Evolutionary conservation across 1,139 yeast species (phyloP).

Genomic region (Wickerhamiella pararugosa): DNA sequence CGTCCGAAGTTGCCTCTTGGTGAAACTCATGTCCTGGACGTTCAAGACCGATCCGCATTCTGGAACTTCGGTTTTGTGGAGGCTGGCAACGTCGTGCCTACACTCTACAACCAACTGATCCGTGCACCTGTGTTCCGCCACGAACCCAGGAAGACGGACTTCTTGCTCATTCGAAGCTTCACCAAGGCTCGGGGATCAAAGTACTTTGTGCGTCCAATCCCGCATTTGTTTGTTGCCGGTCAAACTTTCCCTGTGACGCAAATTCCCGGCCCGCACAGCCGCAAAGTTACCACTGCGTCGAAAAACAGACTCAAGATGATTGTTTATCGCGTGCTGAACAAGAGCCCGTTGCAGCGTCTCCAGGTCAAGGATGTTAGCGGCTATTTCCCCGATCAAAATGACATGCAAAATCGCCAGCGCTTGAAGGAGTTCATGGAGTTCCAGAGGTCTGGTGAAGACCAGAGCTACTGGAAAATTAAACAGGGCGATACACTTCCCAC

Average conservation of each 20-base stretch:
- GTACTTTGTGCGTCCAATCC: conserved; percentile 47
- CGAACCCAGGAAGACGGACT: conserved; percentile 65
- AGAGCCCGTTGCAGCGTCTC: conserved; percentile 57
- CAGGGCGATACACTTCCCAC: conserved; percentile 55
- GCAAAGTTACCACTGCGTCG: conserved; percentile 87
- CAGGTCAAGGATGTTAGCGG: conserved; percentile 77
- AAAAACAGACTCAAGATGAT: conserved; percentile 88
- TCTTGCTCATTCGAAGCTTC: conserved; percentile 61
- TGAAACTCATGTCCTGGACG: conserved; percentile 89
- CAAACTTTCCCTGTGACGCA: conserved; percentile 88
- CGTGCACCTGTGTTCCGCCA: conserved; percentile 92
- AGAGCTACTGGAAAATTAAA: conserved; percentile 89
- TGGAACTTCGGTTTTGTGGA: conserved; percentile 98
- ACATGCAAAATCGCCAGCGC: conserved; percentile 92
- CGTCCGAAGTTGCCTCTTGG: conserved; percentile 86
- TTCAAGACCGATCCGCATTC: conserved; percentile 90
- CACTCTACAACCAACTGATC: conserved; percentile 78
- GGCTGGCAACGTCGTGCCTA: conserved; percentile 86
- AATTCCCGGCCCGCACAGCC: conserved; percentile 94
- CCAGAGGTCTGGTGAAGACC: conserved; percentile 88
- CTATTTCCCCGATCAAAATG: conserved; percentile 95
- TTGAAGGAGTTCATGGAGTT: conserved; percentile 97
- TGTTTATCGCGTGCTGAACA: conserved; percentile 75
- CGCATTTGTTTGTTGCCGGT: conserved; percentile 73
- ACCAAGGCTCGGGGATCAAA: conserved; percentile 47